phyloP scores from a whole-genome alignment of 2,329 filamentous ascomycete genomes.

The Fusarium palustre region DNA sequence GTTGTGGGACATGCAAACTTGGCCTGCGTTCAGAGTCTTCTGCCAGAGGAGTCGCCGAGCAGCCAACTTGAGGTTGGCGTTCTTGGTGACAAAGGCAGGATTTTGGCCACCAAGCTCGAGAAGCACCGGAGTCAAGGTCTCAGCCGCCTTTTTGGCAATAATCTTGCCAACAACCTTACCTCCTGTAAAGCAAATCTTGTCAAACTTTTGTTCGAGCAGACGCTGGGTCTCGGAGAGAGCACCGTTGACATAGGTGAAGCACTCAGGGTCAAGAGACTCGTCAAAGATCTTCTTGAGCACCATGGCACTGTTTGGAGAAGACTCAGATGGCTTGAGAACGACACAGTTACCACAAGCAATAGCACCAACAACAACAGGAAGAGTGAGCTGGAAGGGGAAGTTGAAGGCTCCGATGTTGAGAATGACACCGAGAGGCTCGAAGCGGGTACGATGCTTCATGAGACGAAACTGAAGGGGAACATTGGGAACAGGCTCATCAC shows the following conservation, averaged over 20 bases:
- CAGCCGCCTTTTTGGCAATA: slow-evolving; percentile 88
- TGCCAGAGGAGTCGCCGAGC: slow-evolving; percentile 89
- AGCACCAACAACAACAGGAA: slow-evolving; percentile 86
- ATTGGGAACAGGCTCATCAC: slow-evolving; percentile 80
- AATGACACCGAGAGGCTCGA: slow-evolving; percentile 86
- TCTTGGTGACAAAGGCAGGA: slow-evolving; percentile 89
- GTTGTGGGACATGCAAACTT: slow-evolving; percentile 94
- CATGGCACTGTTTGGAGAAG: slow-evolving; percentile 79
- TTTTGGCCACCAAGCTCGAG: slow-evolving; percentile 94
- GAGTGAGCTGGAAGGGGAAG: slow-evolving; percentile 84
- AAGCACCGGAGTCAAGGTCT: slow-evolving; percentile 86
- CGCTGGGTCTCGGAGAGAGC: slow-evolving; percentile 82
- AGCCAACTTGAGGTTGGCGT: slow-evolving; percentile 82
- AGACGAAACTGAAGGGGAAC: slow-evolving; percentile 75
- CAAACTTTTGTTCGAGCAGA: slow-evolving; percentile 89
- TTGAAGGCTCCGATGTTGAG: slow-evolving; percentile 95
- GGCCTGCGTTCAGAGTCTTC: slow-evolving; percentile 87
- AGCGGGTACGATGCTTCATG: slow-evolving; percentile 80
- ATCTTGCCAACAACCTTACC: slow-evolving; percentile 83
- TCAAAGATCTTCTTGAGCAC: slow-evolving; percentile 83
- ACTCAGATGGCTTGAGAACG: slow-evolving; percentile 91
- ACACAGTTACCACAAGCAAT: slow-evolving; percentile 93
- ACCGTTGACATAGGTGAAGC: slow-evolving; percentile 85
- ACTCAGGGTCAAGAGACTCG: slow-evolving; percentile 78
- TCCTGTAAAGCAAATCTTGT: slow-evolving; percentile 98